Percentiles rank a stretch among this genome's conserved stretches.
These are phyloP conservation scores for Boletus reticuloceps DNA, from an alignment of 768 basidiomycete species.

Conservation along the genomic window DNA sequence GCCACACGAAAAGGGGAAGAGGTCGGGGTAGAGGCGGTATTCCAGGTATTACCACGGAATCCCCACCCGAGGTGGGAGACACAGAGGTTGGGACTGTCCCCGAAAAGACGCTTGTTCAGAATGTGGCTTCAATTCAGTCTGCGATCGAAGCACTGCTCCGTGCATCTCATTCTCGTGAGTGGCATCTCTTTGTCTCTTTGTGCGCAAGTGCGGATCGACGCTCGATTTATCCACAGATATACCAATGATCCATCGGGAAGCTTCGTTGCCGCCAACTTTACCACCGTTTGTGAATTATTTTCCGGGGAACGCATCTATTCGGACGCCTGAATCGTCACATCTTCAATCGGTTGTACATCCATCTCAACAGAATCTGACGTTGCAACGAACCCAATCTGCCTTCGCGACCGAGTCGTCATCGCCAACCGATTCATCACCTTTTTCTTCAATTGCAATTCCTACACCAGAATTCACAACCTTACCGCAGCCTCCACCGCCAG, in stretches of 20 bases:
- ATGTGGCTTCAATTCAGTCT: slow-evolving; percentile 18
- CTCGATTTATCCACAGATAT: not conserved
- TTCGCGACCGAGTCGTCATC: not conserved
- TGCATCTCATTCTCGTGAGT: slow-evolving; percentile 9
- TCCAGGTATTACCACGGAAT: not conserved
- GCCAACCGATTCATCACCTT: not conserved
- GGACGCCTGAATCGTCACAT: not conserved
- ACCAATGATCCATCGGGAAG: not conserved
- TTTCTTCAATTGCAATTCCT: not conserved
- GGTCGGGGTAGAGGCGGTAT: not conserved
- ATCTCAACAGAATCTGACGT: not conserved
- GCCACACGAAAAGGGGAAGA: not conserved
- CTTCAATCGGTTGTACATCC: not conserved
- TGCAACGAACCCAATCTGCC: not conserved
- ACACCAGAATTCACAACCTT: not conserved
- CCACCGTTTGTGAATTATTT: not conserved
- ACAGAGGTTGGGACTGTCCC: not conserved
- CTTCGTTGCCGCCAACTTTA: not conserved
- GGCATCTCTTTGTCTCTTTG: not conserved
- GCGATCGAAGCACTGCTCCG: slow-evolving; percentile 18
- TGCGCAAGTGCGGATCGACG: not conserved
- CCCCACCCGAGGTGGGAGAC: not conserved
- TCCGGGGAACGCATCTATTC: not conserved
- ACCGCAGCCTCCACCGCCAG: not conserved
- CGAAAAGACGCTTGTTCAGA: slow-evolving; percentile 9